Evolutionary conservation across 164 flowering plant species (phyloP), one percentile per base, ranked within the genome.

Genomic region (Macadamia integrifolia): DNA sequence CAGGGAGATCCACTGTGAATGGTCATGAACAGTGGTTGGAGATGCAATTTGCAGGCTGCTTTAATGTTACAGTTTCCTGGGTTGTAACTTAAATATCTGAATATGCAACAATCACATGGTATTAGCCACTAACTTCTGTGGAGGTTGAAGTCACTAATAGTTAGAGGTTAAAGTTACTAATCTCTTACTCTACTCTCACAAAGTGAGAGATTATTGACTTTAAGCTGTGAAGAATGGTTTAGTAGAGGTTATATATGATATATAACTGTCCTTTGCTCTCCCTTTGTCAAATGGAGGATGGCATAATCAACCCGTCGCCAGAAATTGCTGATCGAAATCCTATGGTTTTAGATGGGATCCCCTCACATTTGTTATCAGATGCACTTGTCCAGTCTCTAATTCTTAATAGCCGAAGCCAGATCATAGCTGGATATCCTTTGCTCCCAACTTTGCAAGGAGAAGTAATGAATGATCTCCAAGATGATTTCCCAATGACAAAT

Each of bases 381-480:
- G 72, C 87, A 50, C 66, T 76, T 61, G 60, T 69, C 63, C 82
- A 68, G 64, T 60, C 71, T 11, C 66, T 66, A 46, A 76, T 75
- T 66, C 61, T 69, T 53, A 81, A 76, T 72, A 69, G 58, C 71
- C 83, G 69, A 59, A 77, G 75, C 68, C 81, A 73, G 40, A 62
- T 72, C 52, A 77, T 80, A 70, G 31, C 74, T 67, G 79, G 77
- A 58, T 71, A 79, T 74, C 83, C 88, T 32, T 55, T 73, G 46
- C 73, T 77, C 68, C 55, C 86, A 46, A 56, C 76, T 14, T 15
- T 78, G 43, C 83, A 71, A 58, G 77, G 80, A 48, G 84, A 78
- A 40, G 63, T 68, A 9, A 55, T 68, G 6, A 64, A 66, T 48
- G 62, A 71, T 68, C 66, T 61, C 48, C 70, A 62, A 15, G 59